Evolutionary conservation across 768 basidiomycete genomes (phyloP).

Genomic region (Sarcomyxa edulis): DNA sequence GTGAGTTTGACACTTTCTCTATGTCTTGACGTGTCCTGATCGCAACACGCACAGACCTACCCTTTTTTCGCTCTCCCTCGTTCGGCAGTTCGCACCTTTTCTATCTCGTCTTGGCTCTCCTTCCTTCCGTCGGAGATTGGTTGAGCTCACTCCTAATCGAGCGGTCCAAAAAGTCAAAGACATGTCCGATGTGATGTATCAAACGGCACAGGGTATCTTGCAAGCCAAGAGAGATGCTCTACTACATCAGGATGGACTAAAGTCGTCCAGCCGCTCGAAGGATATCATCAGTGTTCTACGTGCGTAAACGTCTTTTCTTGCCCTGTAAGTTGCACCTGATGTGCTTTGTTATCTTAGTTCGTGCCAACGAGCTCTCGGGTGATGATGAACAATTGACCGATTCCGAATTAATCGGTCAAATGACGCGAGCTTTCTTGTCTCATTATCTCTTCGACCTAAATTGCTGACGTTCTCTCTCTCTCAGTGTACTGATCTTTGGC

Average conservation of each 20-base stretch:
- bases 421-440: constrained; percentile 31
- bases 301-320: constrained; percentile 20
- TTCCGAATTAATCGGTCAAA: constrained; percentile 40
- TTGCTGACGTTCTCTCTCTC: background rate
- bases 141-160: constrained; percentile 32
- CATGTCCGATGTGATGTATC: constrained; percentile 45
- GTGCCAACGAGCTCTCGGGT: constrained; percentile 30
- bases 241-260: constrained; percentile 14
- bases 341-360: constrained; percentile 17
- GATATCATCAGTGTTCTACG: constrained; percentile 48
- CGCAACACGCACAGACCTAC: constrained; percentile 31
- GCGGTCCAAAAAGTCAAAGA: constrained; percentile 35
- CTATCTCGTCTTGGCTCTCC: constrained; percentile 35
- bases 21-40: background rate
- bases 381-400: constrained; percentile 33
- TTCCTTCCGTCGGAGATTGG: constrained; percentile 35
- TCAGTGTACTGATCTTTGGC: constrained; percentile 43
- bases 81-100: constrained; percentile 41
- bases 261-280: constrained; percentile 27
- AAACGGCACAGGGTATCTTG: constrained; percentile 34
- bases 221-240: constrained; percentile 27
- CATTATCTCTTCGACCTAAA: background rate
- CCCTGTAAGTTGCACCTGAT: background rate
- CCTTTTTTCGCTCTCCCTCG: constrained; percentile 36
- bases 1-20: constrained; percentile 19